Base-by-base conservation (phyloP, 2,329 filamentous ascomycete genomes). In the Venturia asperata region DNA sequence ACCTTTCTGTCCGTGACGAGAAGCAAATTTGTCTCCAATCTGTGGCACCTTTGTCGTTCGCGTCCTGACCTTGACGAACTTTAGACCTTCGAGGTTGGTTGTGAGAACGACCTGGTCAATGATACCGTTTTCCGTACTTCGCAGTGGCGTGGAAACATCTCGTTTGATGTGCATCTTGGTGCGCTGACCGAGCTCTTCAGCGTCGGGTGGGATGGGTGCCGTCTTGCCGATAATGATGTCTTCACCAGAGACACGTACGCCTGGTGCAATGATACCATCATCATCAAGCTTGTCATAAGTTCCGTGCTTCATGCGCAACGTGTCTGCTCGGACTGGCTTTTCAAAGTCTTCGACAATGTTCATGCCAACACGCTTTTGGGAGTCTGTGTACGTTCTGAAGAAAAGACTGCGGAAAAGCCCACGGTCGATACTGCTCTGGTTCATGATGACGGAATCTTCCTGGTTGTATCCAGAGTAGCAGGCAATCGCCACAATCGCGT, bases 361-460 rank as follows among this genome's bases (percentile, higher is more conserved):
- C 79, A 97, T 89, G 68, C 94, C 94, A 39, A 99, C 89, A 69
- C 91, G 89, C 83, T 97, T 97, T 79, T 99, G 94, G 69, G 92
- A 91, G 73, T 99, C 94, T 41, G 92, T 95, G 78, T 99, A 99
- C 13, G 93, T 92, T 70, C 95, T 88, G 85, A 96, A 99, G 82
- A 97, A 99, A 64, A 99, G 79, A 84, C 92, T 97, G 73, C 95
- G 86, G 87, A 99, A 99, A 5, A 99, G 83, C 68, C 94, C 94
- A 73, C 94, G 90, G 77, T 99, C 94, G 72, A 99, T 97, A 77
- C 92, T 96, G 79, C 92, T 97, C 80, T 99, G 94, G 77, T 99
- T 99, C 94, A 99, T 97, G 72, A 99, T 96, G 70, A 99, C 93
- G 70, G 94, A 99, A 86, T 99, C 94, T 91, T 99, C 94, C 76